Conservation (phyloP, 176 grass and related monocot genomes). For the Paspalum notatum region DNA sequence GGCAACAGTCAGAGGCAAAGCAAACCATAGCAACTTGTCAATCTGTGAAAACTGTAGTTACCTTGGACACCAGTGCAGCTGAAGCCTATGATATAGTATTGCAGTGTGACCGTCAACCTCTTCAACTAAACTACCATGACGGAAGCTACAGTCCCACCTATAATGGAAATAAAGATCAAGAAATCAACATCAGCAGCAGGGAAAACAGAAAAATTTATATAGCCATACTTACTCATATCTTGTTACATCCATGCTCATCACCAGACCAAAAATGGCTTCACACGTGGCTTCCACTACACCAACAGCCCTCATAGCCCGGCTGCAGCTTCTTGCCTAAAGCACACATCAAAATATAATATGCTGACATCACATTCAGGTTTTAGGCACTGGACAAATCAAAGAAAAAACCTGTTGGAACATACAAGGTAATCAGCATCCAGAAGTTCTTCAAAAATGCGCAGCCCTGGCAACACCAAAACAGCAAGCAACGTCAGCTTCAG, state of each 20-base stretch:
- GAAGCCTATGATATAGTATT: conserved; percentile 81
- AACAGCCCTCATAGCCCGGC: conserved; percentile 88
- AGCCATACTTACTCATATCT: conserved; percentile 74
- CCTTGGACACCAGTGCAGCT: conserved; percentile 89
- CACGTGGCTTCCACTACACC: conserved; percentile 92
- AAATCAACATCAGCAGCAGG: neutral
- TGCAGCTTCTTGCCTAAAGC: conserved; percentile 87
- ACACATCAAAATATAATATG: neutral
- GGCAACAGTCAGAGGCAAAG: neutral
- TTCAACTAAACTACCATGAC: conserved; percentile 86
- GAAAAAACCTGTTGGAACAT: conserved; percentile 16
- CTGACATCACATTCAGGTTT: neutral
- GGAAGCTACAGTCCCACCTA: conserved; percentile 99
- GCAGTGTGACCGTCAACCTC: conserved; percentile 98
- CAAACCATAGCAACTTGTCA: neutral
- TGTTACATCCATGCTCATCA: conserved; percentile 96
- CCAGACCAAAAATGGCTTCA: conserved; percentile 86
- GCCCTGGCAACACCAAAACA: conserved; percentile 52
- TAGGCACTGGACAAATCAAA: neutral
- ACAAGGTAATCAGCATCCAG: conserved; percentile 84
- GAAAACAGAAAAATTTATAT: neutral
- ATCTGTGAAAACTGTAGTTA: conserved; percentile 40
- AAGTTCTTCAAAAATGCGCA: conserved; percentile 97
- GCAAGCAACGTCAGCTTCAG: neutral
- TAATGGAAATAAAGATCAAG: conserved; percentile 17